Conservation (phyloP, 192 early-diverging fungal genomes). For the Kickxella alabastrina region DNA sequence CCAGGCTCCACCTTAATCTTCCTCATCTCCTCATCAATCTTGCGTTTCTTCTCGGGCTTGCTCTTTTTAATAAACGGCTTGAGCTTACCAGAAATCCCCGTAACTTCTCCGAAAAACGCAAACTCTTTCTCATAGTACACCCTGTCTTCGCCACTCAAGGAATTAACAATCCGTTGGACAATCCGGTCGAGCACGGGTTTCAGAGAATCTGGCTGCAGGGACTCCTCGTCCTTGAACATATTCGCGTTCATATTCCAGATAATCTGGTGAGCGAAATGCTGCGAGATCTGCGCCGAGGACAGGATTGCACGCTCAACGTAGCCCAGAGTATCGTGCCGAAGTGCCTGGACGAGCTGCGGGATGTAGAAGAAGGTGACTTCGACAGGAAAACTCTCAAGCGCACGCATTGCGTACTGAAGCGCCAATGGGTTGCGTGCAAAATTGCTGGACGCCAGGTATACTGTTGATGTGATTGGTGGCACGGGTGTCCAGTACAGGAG, state of each 20-base stretch:
- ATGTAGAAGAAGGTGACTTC: slow-evolving; percentile 98
- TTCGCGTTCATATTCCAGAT: slow-evolving; percentile 99
- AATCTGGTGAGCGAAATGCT: slow-evolving; percentile 99
- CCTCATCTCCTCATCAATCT: slow-evolving; percentile 97
- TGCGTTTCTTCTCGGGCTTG: slow-evolving; percentile 96
- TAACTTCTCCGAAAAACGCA: slow-evolving; percentile 90
- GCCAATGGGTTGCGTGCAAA: slow-evolving; percentile 76
- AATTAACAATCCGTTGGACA: slow-evolving; percentile 71
- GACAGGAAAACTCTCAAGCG: slow-evolving; percentile 84
- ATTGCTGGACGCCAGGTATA: slow-evolving; percentile 69
- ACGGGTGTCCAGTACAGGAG: slow-evolving; percentile 88
- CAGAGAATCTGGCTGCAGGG: slow-evolving; percentile 67
- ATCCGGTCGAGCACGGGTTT: slow-evolving; percentile 89
- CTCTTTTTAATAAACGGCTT: slow-evolving; percentile 88
- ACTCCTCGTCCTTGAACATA: slow-evolving; percentile 74
- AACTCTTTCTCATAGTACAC: slow-evolving; percentile 96
- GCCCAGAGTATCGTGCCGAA: slow-evolving; percentile 82
- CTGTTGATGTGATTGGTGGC: slow-evolving; percentile 83
- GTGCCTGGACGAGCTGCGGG: slow-evolving; percentile 95
- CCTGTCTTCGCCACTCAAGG: slow-evolving; percentile 83
- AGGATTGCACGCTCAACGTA: slow-evolving; percentile 96
- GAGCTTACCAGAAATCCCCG: slow-evolving; percentile 95
- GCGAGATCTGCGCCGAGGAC: slow-evolving; percentile 87
- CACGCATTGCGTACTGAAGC: slow-evolving; percentile 90
- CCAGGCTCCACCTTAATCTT: slow-evolving; percentile 93